Percentiles rank a stretch among this genome's conserved stretches.
Evolutionary conservation across 192 early-diverging fungal genomes (phyloP).

Genomic region (Coemansia sp.): DNA sequence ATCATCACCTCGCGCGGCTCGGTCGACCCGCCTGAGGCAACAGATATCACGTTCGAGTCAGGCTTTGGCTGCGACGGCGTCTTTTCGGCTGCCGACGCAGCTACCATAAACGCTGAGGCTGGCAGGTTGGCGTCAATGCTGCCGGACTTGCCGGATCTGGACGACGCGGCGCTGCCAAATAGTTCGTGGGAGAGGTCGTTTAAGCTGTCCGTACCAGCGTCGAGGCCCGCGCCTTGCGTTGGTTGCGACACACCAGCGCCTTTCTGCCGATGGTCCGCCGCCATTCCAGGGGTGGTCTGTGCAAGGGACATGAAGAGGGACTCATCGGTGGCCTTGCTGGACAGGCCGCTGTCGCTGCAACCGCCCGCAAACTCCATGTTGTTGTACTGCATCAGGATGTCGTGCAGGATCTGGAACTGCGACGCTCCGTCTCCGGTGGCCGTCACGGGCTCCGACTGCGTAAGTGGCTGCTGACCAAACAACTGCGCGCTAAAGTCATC

Average conservation of each 20-base stretch:
- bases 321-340: background rate
- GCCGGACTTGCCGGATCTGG: background rate
- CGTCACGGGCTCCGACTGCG: background rate
- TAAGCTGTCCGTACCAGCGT: background rate
- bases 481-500: too few species aligned
- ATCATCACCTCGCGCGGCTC: slow-evolving; percentile 46
- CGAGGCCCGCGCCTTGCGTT: too few species aligned
- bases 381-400: slow-evolving; percentile 29
- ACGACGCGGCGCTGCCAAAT: background rate
- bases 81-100: background rate
- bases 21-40: slow-evolving; percentile 16
- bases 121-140: background rate
- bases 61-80: background rate
- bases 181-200: background rate
- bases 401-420: slow-evolving; percentile 33
- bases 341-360: background rate
- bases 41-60: slow-evolving; percentile 17
- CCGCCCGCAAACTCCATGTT: slow-evolving; percentile 10
- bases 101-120: background rate
- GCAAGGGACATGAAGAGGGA: slow-evolving; percentile 2
- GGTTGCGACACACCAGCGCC: too few species aligned
- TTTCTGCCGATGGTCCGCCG: background rate
- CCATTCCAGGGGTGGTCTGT: background rate
- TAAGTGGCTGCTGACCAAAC: background rate
- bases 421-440: background rate